Evolutionary conservation across 2,329 filamentous ascomycete genomes (phyloP), one percentile per base, ranked within the genome.

Genomic region (Alternaria sp.): DNA sequence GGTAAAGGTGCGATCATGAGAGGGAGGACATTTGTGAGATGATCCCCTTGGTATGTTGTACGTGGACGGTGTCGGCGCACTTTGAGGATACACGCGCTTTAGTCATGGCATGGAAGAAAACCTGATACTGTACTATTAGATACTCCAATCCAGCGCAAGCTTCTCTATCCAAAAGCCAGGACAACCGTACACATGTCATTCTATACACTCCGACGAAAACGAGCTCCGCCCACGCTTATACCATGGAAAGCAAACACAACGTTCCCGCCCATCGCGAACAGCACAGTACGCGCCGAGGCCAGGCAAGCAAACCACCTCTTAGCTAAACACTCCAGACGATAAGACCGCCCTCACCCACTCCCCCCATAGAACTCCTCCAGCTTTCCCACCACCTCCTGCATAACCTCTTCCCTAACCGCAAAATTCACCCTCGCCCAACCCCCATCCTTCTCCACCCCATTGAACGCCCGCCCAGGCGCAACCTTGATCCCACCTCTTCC

Each of bases 391-490:
- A 62, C 71, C 19, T 40, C 52, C 32, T 47, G 47, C 74, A 77
- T 70, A 11, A 55, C 61, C 13, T 68, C 58, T n/a, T 23, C 21
- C 0, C 45, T 43, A 9, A 75, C 46, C 2, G 68, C 68, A 43
- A 78, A 76, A 19, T 69, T 57, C 30, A 78, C 62, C 47, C 75
- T 67, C 13, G 66, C 69, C 75, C 75, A 78, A 3, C 75, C 75
- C 66, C 59, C 71, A 44, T 76, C 69, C n/a, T 56, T 65, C 26
- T 77, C 71, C 2, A 74, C 70, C 1, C 74, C 75, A 9, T 60
- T 71, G 56, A 69, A 75, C 1, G 59, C 52, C 12, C 55, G 57
- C 1, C 73, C 73, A 5, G 61, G 66, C 3, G 67, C 63, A 6
- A 75, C 64, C 10, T 52, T 57, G 2, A 77, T 60, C 1, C 74